Percentiles rank a stretch among this genome's conserved stretches.
These are phyloP conservation scores for Carex sylvatica DNA, from an alignment of 202 grass and related monocot species.

Conservation along the genomic window DNA sequence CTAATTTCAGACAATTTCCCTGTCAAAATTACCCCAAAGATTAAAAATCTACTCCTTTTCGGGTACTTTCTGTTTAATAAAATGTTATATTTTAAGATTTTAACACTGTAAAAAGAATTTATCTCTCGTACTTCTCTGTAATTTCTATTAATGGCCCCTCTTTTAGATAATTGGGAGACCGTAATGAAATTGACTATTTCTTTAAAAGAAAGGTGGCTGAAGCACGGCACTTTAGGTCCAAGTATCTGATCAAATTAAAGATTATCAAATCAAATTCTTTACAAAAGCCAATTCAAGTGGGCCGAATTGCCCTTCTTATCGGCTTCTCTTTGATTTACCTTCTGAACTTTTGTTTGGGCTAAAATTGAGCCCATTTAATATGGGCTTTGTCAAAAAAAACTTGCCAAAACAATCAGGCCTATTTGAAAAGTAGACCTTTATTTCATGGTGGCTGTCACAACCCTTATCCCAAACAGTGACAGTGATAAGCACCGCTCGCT, in stretches of 20 bases:
- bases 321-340: too few relatives aligned
- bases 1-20: background rate
- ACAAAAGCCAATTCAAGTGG: background rate
- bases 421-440: too few relatives aligned
- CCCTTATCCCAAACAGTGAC: conserved; percentile 18
- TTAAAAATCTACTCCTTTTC: background rate
- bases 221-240: background rate
- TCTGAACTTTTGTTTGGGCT: background rate
- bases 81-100: background rate
- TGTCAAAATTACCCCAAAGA: background rate
- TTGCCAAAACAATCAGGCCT: too few relatives aligned
- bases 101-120: background rate
- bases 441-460: background rate
- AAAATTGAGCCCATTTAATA: background rate
- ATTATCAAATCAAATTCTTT: background rate
- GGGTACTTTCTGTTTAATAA: background rate
- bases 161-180: background rate
- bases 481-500: background rate
- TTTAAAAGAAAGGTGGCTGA: background rate
- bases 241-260: background rate
- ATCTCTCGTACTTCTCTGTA: background rate
- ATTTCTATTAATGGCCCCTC: background rate
- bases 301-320: background rate
- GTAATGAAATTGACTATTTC: background rate
- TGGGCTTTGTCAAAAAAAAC: background rate